Evolutionary conservation across 306 rosid species (phyloP).

Genomic region (Malus asiatica): DNA sequence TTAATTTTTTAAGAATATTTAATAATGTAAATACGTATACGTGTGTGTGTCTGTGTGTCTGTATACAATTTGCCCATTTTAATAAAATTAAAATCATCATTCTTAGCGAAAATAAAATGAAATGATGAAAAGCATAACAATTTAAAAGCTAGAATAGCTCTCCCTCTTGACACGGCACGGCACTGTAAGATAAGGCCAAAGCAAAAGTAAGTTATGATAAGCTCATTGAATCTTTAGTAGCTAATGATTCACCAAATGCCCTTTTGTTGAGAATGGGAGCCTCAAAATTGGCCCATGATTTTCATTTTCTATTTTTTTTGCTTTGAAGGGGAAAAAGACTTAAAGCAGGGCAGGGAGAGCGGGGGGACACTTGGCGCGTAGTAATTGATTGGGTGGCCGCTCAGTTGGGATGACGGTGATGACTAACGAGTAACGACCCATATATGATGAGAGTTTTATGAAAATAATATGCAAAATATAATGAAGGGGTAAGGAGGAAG

Average conservation of each 20-base stretch:
- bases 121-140: background rate
- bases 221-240: constrained; percentile 45
- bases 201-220: constrained; percentile 35
- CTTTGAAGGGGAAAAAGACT: constrained; percentile 26
- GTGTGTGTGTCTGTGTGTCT: background rate
- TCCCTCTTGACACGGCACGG: constrained; percentile 20
- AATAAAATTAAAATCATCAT: background rate
- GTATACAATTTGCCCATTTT: background rate
- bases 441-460: constrained; percentile 34
- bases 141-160: constrained; percentile 12
- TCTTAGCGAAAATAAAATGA: constrained; percentile 15
- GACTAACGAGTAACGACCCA: background rate
- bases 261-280: constrained; percentile 39
- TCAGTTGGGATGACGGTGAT: constrained; percentile 1
- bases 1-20: too few relatives aligned
- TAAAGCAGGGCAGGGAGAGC: constrained; percentile 12
- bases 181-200: constrained; percentile 21
- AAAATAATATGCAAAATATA: constrained; percentile 35
- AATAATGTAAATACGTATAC: background rate
- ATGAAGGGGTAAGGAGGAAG: background rate
- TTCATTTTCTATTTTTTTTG: constrained; percentile 7
- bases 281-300: constrained; percentile 28
- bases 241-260: constrained; percentile 39
- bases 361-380: constrained; percentile 48
- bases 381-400: constrained; percentile 47